These are phyloP conservation scores for Teunomyces tritomae DNA, from an alignment of 805 yeast species.

Conservation along the genomic window DNA sequence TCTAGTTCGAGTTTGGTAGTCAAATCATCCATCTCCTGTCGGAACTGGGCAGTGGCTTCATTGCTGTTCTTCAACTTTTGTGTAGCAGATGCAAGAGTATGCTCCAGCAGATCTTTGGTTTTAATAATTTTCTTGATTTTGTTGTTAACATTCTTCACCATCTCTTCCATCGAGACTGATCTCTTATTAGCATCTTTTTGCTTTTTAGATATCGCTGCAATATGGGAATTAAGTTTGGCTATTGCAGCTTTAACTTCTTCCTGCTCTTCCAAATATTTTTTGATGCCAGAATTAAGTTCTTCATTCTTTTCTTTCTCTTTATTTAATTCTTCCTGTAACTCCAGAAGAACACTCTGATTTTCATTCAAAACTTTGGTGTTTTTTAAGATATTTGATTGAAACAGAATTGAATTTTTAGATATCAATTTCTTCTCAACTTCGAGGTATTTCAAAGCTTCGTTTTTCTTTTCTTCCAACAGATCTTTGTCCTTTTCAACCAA, in stretches of 20 bases:
- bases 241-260: slow-evolving; percentile 23
- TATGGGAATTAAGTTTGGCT: slow-evolving; percentile 21
- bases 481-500: slow-evolving; percentile 76
- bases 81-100: slow-evolving; percentile 43
- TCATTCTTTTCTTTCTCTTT: slow-evolving; percentile 42
- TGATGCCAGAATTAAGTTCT: slow-evolving; percentile 28
- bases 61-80: slow-evolving; percentile 45
- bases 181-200: slow-evolving; percentile 42
- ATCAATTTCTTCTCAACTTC: slow-evolving; percentile 60
- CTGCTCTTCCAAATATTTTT: slow-evolving; percentile 34
- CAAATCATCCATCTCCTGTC: slow-evolving; percentile 45
- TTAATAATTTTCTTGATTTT: slow-evolving; percentile 62
- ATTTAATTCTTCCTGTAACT: slow-evolving; percentile 40
- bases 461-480: slow-evolving; percentile 61
- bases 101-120: slow-evolving; percentile 46
- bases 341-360: slow-evolving; percentile 36
- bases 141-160: slow-evolving; percentile 58
- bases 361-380: slow-evolving; percentile 39
- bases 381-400: slow-evolving; percentile 49
- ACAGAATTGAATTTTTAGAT: slow-evolving; percentile 50
- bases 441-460: slow-evolving; percentile 66
- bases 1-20: slow-evolving; percentile 49
- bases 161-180: slow-evolving; percentile 73
- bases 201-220: slow-evolving; percentile 21
- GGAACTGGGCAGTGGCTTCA: slow-evolving; percentile 43